phyloP scores from a whole-genome alignment of 768 basidiomycete species.

The Lactifluus volemus region DNA sequence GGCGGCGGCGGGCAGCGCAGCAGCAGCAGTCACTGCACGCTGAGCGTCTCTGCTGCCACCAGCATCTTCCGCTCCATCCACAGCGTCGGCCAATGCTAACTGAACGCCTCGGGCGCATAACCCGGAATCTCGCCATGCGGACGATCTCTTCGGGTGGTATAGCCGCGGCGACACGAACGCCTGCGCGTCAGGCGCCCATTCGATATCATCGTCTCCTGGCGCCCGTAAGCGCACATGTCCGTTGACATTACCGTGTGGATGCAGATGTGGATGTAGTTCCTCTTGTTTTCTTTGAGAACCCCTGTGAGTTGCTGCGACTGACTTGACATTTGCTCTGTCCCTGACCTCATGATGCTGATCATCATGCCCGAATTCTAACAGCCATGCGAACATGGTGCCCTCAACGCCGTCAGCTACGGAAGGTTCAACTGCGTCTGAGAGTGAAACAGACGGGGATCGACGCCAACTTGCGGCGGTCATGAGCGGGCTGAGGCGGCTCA shows the following conservation, averaged over 20 bases:
- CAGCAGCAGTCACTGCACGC: background rate
- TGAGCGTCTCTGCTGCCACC: conserved; percentile 10
- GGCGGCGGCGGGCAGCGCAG: no score
- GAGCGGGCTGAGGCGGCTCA: no score
- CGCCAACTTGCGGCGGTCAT: conserved; percentile 19
- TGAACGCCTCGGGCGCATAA: conserved; percentile 23
- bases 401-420: conserved; percentile 60
- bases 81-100: conserved; percentile 1
- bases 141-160: conserved; percentile 29
- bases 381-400: conserved; percentile 24
- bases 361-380: conserved; percentile 10
- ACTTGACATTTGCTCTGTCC: no score
- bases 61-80: background rate
- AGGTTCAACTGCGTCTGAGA: conserved; percentile 66
- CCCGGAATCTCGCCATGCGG: conserved; percentile 36
- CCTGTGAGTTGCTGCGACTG: no score
- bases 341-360: no score
- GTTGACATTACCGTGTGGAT: background rate
- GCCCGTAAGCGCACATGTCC: background rate
- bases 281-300: no score
- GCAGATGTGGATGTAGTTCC: no score
- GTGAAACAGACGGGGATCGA: conserved; percentile 42
- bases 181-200: conserved; percentile 44
- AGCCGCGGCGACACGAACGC: conserved; percentile 16
- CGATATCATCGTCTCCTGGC: conserved; percentile 34